Evolutionary conservation across 108 stramenopile genomes (phyloP).

Genomic region (Skeletonema marinoi): DNA sequence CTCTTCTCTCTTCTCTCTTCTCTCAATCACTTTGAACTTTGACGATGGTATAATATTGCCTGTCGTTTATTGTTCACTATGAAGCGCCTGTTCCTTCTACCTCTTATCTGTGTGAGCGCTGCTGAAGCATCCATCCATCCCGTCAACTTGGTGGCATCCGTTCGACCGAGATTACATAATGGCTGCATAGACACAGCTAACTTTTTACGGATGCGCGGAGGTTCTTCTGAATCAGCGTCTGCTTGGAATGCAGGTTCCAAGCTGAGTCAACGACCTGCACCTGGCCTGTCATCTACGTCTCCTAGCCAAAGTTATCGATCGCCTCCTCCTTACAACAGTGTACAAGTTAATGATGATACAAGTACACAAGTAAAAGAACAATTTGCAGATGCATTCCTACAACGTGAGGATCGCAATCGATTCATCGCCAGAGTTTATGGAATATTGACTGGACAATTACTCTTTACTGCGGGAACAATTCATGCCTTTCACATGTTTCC

Average conservation of each 20-base stretch:
- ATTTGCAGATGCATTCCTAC: conserved; percentile 64
- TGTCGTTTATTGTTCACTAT: too few species aligned
- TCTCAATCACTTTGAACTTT: too few species aligned
- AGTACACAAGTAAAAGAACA: conserved; percentile 41
- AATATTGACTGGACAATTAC: conserved; percentile 72
- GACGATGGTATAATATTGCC: too few species aligned
- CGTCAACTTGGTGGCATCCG: neutral
- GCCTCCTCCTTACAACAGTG: neutral
- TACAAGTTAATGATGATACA: conserved; percentile 24
- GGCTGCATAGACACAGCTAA: too few species aligned
- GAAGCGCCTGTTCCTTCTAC: neutral
- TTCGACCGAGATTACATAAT: too few species aligned
- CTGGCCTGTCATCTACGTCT: neutral
- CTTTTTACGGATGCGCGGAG: neutral
- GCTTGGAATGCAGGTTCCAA: conserved; percentile 38
- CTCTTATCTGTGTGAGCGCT: neutral
- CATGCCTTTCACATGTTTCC: conserved; percentile 62
- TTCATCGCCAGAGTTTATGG: conserved; percentile 86
- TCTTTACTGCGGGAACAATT: conserved; percentile 66
- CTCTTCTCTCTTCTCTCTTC: too few species aligned
- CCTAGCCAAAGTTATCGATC: neutral
- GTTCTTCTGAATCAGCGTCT: conserved; percentile 22
- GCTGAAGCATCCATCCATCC: neutral
- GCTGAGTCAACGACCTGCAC: neutral
- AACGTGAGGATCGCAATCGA: conserved; percentile 67